A percentile compares a stretch with the other conserved stretches of the same genome.
These are phyloP conservation scores for Amyloporia xantha DNA, from an alignment of 768 basidiomycete species.

Conservation along the genomic window DNA sequence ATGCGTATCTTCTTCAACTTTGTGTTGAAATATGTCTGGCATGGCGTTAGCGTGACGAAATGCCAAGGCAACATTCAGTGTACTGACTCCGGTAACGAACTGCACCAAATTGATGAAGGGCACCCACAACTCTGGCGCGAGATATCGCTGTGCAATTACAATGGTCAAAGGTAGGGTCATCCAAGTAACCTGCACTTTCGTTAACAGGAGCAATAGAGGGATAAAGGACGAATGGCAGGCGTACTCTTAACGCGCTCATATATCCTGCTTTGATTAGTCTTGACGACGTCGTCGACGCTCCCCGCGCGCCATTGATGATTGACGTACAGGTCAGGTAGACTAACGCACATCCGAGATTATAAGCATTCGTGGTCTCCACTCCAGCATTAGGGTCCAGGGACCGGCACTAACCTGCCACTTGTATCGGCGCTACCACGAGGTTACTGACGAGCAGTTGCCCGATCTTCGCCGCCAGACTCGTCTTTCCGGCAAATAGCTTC, in stretches of 20 bases:
- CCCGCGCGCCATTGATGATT: slow-evolving; percentile 76
- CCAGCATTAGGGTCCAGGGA: background rate
- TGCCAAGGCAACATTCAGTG: background rate
- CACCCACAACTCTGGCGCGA: slow-evolving; percentile 83
- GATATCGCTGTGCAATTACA: slow-evolving; percentile 70
- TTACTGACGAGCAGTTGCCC: slow-evolving; percentile 73
- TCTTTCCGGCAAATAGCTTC: slow-evolving; percentile 70
- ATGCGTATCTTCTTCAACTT: slow-evolving; percentile 59
- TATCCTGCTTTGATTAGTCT: slow-evolving; percentile 69
- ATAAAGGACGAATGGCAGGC: too few species aligned
- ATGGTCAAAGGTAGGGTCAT: slow-evolving; percentile 69
- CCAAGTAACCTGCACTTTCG: slow-evolving; percentile 60
- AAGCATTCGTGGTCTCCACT: background rate
- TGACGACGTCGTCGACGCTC: slow-evolving; percentile 53
- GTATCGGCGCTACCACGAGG: slow-evolving; percentile 70
- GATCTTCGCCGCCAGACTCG: slow-evolving; percentile 53
- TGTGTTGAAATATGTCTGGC: slow-evolving; percentile 67
- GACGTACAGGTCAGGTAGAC: slow-evolving; percentile 79
- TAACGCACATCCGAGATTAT: slow-evolving; percentile 17
- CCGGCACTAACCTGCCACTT: slow-evolving; percentile 48
- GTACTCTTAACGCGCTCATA: slow-evolving; percentile 64
- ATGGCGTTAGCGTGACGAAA: slow-evolving; percentile 5
- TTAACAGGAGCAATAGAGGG: background rate
- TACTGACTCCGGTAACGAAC: slow-evolving; percentile 62
- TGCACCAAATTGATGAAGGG: slow-evolving; percentile 79